Conservation (phyloP, 768 basidiomycete species). For the Ramaria rubella region DNA sequence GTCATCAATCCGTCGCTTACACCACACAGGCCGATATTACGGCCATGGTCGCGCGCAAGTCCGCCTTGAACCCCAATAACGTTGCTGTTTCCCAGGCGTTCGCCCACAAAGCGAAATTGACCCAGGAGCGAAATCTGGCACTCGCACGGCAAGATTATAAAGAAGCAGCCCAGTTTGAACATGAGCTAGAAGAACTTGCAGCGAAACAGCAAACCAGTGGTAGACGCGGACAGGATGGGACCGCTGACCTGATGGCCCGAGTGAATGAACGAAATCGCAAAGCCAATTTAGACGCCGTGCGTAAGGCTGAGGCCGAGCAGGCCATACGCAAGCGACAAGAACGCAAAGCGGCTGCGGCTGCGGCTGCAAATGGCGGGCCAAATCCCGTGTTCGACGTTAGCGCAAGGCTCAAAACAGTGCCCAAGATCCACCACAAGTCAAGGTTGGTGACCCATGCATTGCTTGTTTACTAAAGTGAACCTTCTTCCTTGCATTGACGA, state of each 20-base stretch:
- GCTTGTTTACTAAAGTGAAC: slow-evolving; percentile 1
- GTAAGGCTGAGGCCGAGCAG: slow-evolving; percentile 66
- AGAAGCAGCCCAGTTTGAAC: slow-evolving; percentile 58
- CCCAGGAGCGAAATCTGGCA: slow-evolving; percentile 59
- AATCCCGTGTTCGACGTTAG: slow-evolving; percentile 49
- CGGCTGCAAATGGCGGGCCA: slow-evolving; percentile 27
- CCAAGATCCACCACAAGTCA: slow-evolving; percentile 52
- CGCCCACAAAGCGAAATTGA: slow-evolving; percentile 23
- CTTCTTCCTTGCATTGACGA: slow-evolving; percentile 18
- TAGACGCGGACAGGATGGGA: slow-evolving; percentile 15
- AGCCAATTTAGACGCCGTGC: slow-evolving; percentile 73
- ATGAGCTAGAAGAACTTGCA: slow-evolving; percentile 51
- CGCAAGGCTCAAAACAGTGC: slow-evolving; percentile 59
- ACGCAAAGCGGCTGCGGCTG: slow-evolving; percentile 41
- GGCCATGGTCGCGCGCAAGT: slow-evolving; percentile 71
- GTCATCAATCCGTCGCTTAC: neutral
- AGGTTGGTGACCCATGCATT: slow-evolving; percentile 41
- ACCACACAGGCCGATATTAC: slow-evolving; percentile 66
- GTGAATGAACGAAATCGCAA: slow-evolving; percentile 89
- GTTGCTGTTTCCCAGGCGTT: slow-evolving; percentile 28
- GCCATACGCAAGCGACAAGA: slow-evolving; percentile 66
- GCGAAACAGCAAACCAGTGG: slow-evolving; percentile 10
- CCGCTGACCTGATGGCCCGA: slow-evolving; percentile 54
- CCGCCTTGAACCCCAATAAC: slow-evolving; percentile 19
- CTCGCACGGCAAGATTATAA: slow-evolving; percentile 60